phyloP scores from a whole-genome alignment of 208 protist genomes.

The Trichomonas tenax region DNA sequence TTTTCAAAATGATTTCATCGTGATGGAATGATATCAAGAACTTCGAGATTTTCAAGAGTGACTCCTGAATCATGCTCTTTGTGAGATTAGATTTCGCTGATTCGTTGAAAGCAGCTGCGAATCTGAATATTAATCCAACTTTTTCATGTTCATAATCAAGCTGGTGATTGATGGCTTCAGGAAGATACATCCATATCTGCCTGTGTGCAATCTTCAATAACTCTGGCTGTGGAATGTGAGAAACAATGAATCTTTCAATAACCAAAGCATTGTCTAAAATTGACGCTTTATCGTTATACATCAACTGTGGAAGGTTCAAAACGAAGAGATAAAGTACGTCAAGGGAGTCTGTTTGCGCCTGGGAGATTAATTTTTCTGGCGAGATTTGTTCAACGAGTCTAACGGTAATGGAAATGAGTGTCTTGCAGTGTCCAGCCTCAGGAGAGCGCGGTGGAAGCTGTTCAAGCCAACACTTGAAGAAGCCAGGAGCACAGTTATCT shows the following conservation, averaged over 20 bases:
- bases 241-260: not conserved
- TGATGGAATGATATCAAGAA: not conserved
- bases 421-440: not conserved
- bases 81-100: not conserved
- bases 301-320: not conserved
- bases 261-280: not conserved
- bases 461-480: conserved; percentile 1
- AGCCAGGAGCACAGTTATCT: not conserved
- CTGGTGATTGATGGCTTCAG: not conserved
- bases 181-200: not conserved
- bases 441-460: not conserved
- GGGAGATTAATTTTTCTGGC: not conserved
- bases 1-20: not conserved
- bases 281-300: not conserved
- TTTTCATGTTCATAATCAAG: not conserved
- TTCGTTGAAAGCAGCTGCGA: not conserved
- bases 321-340: not conserved
- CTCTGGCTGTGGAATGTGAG: not conserved
- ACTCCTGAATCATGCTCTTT: not conserved
- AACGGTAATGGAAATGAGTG: not conserved
- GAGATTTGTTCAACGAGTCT: not conserved
- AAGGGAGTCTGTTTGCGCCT: not conserved
- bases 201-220: not conserved
- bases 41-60: not conserved
- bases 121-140: not conserved